phyloP scores from a whole-genome alignment of 2,329 filamentous ascomycete species.

The Albophoma yamanashiensis region DNA sequence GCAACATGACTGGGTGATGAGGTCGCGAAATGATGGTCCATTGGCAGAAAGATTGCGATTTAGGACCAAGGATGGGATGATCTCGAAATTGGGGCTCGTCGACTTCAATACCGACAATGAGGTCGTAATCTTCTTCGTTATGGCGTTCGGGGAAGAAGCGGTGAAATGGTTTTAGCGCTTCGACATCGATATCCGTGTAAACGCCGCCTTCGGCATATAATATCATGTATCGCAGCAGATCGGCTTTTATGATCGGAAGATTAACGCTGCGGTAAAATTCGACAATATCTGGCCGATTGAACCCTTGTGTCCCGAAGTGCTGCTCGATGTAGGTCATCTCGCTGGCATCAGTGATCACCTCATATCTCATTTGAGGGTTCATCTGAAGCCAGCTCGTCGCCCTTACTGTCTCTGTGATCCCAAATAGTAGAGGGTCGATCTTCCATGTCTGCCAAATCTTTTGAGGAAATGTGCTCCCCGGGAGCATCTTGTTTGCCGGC shows the following conservation, averaged over 20 bases:
- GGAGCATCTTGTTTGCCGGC: conserved; percentile 6
- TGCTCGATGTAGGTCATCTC: conserved; percentile 57
- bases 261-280: conserved; percentile 48
- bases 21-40: conserved; percentile 68
- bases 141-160: conserved; percentile 40
- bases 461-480: conserved; percentile 37
- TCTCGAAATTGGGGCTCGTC: conserved; percentile 55
- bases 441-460: conserved; percentile 78
- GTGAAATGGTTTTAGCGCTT: conserved; percentile 21
- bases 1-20: conserved; percentile 55
- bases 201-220: conserved; percentile 69
- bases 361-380: conserved; percentile 57
- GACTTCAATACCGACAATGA: conserved; percentile 62
- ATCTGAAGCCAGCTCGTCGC: conserved; percentile 56
- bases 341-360: conserved; percentile 60
- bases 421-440: conserved; percentile 54
- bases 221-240: conserved; percentile 59
- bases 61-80: conserved; percentile 55
- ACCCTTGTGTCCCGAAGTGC: conserved; percentile 52
- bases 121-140: conserved; percentile 52
- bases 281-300: conserved; percentile 58
- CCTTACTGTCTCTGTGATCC: conserved; percentile 47
- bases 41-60: conserved; percentile 62
- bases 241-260: conserved; percentile 54
- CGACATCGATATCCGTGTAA: conserved; percentile 43